These are phyloP conservation scores for Lactifluus rugatus DNA, from an alignment of 768 basidiomycete species.

Conservation along the genomic window DNA sequence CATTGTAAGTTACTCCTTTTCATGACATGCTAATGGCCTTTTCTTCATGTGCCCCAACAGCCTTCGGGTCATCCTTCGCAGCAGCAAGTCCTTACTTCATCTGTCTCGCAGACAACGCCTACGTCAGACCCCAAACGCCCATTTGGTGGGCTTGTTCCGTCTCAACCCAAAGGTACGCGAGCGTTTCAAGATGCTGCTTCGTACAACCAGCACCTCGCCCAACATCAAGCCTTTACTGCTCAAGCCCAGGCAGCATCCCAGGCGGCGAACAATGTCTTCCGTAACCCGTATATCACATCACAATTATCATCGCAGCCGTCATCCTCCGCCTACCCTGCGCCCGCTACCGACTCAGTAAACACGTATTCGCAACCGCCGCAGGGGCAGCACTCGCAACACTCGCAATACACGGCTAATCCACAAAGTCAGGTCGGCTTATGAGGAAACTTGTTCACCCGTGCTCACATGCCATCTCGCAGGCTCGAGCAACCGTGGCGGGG, in stretches of 20 bases:
- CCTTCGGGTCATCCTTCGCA: conserved; percentile 20
- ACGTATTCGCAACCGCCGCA: conserved; percentile 14
- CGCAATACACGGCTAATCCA: conserved; percentile 19
- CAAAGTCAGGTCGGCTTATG: conserved; percentile 28
- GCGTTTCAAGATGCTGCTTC: conserved; percentile 87
- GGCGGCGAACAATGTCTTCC: conserved; percentile 55
- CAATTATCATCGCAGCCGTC: conserved; percentile 27
- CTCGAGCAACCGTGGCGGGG: conserved; percentile 23
- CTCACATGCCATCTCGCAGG: conserved; percentile 37
- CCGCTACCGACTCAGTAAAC: conserved; percentile 26
- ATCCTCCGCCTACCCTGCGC: conserved; percentile 23
- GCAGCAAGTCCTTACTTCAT: conserved; percentile 21
- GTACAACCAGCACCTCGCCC: conserved; percentile 90
- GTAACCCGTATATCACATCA: conserved; percentile 72
- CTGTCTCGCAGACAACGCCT: conserved; percentile 28
- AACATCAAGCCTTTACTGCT: conserved; percentile 89
- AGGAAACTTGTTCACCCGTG: conserved; percentile 40
- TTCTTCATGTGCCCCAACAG: conserved; percentile 12
- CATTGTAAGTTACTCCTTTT: conserved; percentile 41
- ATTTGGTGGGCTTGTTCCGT: conserved; percentile 86
- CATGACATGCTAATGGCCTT: not conserved
- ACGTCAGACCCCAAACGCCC: conserved; percentile 69
- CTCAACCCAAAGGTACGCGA: conserved; percentile 76
- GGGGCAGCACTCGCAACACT: conserved; percentile 23
- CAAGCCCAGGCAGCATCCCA: conserved; percentile 71